Conservation (phyloP, 768 basidiomycete species). For the Lactifluus volemus region DNA sequence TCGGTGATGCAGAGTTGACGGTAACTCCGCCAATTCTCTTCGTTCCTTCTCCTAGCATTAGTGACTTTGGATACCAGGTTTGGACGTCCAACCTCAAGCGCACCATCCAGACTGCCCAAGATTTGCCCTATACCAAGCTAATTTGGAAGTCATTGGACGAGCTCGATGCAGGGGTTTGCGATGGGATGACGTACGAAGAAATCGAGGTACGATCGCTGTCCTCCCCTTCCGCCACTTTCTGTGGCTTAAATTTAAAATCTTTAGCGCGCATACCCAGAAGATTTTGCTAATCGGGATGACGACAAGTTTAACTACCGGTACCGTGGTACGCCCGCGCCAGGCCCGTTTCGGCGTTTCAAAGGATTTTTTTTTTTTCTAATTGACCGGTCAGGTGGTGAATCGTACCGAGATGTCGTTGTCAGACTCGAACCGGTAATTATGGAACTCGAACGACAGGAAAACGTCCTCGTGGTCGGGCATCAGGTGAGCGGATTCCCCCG, state of each 20-base stretch:
- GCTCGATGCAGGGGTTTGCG: constrained; percentile 97
- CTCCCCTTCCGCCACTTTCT: background rate
- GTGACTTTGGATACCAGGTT: constrained; percentile 41
- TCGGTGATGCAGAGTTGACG: constrained; percentile 82
- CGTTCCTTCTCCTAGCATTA: background rate
- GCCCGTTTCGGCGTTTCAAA: background rate
- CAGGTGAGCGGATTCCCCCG: constrained; percentile 41
- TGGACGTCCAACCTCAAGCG: constrained; percentile 98
- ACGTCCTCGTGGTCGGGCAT: constrained; percentile 94
- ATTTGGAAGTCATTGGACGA: constrained; percentile 99
- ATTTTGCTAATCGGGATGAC: constrained; percentile 95
- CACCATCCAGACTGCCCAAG: constrained; percentile 83
- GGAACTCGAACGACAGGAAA: constrained; percentile 97
- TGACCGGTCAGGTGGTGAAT: constrained; percentile 60
- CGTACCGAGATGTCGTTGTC: constrained; percentile 93
- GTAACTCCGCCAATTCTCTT: constrained; percentile 29
- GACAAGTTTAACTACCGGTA: constrained; percentile 99
- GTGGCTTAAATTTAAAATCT: background rate
- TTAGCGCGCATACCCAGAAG: constrained; percentile 91
- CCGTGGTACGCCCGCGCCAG: constrained; percentile 41
- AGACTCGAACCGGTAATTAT: constrained; percentile 97
- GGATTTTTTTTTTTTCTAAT: too few relatives aligned
- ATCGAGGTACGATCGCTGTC: constrained; percentile 59
- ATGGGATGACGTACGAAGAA: constrained; percentile 99
- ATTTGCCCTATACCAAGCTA: constrained; percentile 79